A percentile compares a stretch with the other conserved stretches of the same genome.
Conservation (phyloP, 2,329 filamentous ascomycete genomes). For the Bipolaris cookei region DNA sequence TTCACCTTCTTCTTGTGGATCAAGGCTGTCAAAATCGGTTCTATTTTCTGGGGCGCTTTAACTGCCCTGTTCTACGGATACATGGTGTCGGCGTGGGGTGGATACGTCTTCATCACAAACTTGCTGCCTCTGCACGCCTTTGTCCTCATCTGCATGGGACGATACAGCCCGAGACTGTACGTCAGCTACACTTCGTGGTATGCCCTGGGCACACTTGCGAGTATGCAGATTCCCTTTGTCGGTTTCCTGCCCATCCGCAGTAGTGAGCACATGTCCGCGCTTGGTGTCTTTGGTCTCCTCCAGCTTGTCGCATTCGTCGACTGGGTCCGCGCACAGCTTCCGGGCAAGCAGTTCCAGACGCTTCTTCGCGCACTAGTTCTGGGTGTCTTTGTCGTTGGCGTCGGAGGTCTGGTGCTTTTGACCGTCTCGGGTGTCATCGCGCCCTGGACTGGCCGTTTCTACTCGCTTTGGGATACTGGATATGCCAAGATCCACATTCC, state of each 20-base stretch:
- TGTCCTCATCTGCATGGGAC: constrained; percentile 93
- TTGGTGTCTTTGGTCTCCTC: constrained; percentile 93
- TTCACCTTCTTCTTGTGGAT: constrained; percentile 99
- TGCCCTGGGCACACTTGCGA: constrained; percentile 90
- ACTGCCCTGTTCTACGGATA: constrained; percentile 98
- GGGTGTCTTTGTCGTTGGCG: constrained; percentile 73
- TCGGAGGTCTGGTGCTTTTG: constrained; percentile 77
- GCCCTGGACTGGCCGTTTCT: constrained; percentile 97
- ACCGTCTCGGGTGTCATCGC: constrained; percentile 91
- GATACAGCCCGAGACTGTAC: constrained; percentile 92
- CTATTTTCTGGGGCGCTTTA: constrained; percentile 93
- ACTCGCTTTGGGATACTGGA: constrained; percentile 97
- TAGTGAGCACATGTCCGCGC: constrained; percentile 97
- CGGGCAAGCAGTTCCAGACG: constrained; percentile 91
- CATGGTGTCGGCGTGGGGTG: constrained; percentile 99
- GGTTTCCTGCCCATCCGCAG: constrained; percentile 95
- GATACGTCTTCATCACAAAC: constrained; percentile 99
- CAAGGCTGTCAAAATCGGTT: constrained; percentile 95
- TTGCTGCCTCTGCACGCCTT: constrained; percentile 93
- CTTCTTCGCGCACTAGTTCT: constrained; percentile 80
- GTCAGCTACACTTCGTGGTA: constrained; percentile 99
- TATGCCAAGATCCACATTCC: constrained; percentile 99
- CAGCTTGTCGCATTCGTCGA: constrained; percentile 93
- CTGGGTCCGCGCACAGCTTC: constrained; percentile 85
- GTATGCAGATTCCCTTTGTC: constrained; percentile 99